A percentile compares a stretch with the other conserved stretches of the same genome.
Evolutionary conservation across 164 flowering plant genomes (phyloP).

Genomic region (Piper longum): DNA sequence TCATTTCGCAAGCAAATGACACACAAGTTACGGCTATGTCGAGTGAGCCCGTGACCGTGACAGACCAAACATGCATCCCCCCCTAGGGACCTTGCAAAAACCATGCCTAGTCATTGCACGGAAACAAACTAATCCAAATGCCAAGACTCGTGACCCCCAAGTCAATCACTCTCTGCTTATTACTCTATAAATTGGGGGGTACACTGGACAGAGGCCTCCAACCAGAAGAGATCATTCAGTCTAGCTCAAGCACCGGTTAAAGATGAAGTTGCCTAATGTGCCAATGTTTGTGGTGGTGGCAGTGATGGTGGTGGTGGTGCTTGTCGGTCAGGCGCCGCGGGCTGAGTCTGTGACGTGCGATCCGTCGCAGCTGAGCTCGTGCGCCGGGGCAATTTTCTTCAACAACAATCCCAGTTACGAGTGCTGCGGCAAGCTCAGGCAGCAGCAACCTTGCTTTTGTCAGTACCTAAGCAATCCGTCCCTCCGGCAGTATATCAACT

Average conservation of each 20-base stretch:
- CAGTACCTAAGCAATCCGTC: constrained; percentile 2
- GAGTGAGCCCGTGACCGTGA: no score
- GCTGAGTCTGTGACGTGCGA: constrained; percentile 2
- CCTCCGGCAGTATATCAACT: constrained; percentile 1
- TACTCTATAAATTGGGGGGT: no score
- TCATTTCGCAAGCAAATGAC: no score
- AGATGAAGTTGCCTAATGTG: constrained; percentile 1
- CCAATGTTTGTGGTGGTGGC: neutral
- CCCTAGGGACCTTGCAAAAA: no score
- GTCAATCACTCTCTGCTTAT: no score
- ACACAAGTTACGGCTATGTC: no score
- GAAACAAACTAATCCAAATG: no score
- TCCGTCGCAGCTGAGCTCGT: constrained; percentile 1
- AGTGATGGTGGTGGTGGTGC: neutral
- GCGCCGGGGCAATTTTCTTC: neutral
- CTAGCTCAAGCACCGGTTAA: neutral
- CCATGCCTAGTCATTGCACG: no score
- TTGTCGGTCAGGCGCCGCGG: neutral
- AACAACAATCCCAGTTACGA: neutral
- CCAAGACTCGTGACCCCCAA: no score
- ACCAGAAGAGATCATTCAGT: no score
- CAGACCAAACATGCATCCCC: no score
- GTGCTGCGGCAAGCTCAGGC: constrained; percentile 6
- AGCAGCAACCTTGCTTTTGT: constrained; percentile 6
- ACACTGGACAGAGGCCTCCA: no score